phyloP scores from a whole-genome alignment of 306 rosid species.

The Psophocarpus tetragonolobus region DNA sequence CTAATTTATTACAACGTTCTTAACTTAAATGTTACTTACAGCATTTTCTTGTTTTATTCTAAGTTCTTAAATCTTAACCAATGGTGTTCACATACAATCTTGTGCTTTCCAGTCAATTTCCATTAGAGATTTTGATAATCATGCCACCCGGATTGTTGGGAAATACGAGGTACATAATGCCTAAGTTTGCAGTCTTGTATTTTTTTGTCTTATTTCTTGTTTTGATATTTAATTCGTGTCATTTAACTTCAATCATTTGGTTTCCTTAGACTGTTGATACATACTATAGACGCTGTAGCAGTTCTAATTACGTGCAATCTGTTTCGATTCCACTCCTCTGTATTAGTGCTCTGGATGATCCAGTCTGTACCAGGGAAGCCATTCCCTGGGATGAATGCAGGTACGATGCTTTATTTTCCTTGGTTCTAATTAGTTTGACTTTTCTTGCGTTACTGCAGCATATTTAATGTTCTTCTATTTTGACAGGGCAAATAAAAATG shows the following conservation, averaged over 20 bases:
- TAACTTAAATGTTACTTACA: neutral
- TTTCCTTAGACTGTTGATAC: constrained; percentile 88
- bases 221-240: neutral
- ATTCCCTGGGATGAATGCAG: constrained; percentile 99
- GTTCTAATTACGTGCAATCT: constrained; percentile 70
- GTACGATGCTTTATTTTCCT: constrained; percentile 42
- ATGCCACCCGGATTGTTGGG: constrained; percentile 86
- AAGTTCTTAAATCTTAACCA: constrained; percentile 5
- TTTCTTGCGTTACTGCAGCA: constrained; percentile 8
- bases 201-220: constrained; percentile 19
- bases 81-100: constrained; percentile 26
- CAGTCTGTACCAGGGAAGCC: constrained; percentile 94
- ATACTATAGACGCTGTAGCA: constrained; percentile 82
- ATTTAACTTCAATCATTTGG: constrained; percentile 27
- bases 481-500: constrained; percentile 64
- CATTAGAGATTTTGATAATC: constrained; percentile 85
- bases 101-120: constrained; percentile 67
- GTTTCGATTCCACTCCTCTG: constrained; percentile 92
- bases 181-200: constrained; percentile 10
- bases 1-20: neutral
- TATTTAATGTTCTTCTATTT: constrained; percentile 12
- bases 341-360: constrained; percentile 94
- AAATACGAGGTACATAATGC: constrained; percentile 70
- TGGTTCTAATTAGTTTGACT: constrained; percentile 14
- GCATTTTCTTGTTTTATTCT: neutral